Conservation (phyloP, 164 flowering plant genomes). For the Stephania cephalantha region DNA sequence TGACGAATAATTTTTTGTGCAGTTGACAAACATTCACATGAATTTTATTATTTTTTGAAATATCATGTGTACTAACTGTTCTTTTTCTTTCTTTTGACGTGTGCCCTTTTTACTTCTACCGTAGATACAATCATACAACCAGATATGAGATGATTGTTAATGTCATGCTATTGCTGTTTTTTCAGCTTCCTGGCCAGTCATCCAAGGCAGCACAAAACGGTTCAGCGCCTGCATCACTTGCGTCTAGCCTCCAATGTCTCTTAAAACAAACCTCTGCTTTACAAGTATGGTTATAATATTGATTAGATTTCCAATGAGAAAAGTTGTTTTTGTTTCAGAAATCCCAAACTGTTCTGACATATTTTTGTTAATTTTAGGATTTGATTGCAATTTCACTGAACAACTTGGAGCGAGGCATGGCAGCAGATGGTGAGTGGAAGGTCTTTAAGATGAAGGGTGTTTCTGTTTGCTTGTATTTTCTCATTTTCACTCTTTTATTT, state of each 20-base stretch:
- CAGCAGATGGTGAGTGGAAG: constrained; percentile 52
- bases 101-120: not conserved
- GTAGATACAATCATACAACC: not conserved
- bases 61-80: not conserved
- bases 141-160: not conserved
- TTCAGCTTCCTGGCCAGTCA: constrained; percentile 40
- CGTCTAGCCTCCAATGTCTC: constrained; percentile 87
- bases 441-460: not conserved
- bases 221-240: constrained; percentile 41
- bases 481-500: not conserved
- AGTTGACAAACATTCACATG: not conserved
- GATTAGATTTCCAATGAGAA: not conserved
- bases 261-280: constrained; percentile 83
- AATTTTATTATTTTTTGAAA: not conserved
- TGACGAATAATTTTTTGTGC: not conserved
- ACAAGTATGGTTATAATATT: constrained; percentile 42
- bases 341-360: not conserved
- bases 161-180: constrained; percentile 6
- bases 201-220: constrained; percentile 42
- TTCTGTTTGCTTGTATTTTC: not conserved
- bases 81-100: not conserved
- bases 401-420: constrained; percentile 60
- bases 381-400: constrained; percentile 52
- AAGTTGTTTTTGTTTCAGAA: not conserved
- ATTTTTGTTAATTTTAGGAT: constrained; percentile 38